Percentiles rank a stretch among this genome's conserved stretches.
Evolutionary conservation across 2,329 filamentous ascomycete genomes (phyloP).

Genomic region (Fusarium subtropicale): DNA sequence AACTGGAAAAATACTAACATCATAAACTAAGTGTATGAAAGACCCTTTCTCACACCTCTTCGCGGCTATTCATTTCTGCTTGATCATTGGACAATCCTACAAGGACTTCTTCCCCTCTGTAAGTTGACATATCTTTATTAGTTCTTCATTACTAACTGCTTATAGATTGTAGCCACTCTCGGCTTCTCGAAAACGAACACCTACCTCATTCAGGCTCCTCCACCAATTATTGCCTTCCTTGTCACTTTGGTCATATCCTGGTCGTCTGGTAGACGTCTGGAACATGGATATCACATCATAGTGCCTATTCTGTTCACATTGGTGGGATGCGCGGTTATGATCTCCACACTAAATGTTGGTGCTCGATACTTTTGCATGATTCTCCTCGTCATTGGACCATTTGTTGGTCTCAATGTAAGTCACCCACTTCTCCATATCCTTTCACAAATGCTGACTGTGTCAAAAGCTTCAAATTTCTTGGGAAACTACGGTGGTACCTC

Average conservation of each 20-base stretch:
- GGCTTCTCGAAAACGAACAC: constrained; percentile 48
- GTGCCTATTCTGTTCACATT: constrained; percentile 53
- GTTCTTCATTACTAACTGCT: background rate
- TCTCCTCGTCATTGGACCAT: constrained; percentile 54
- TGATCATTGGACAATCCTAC: constrained; percentile 57
- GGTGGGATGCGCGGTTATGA: constrained; percentile 56
- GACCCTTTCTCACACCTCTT: constrained; percentile 56
- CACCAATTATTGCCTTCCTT: constrained; percentile 56
- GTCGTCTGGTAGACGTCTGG: constrained; percentile 54
- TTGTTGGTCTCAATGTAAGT: constrained; percentile 53
- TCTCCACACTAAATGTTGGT: constrained; percentile 55
- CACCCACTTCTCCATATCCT: too few species aligned
- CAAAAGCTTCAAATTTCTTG: constrained; percentile 51
- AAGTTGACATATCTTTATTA: background rate
- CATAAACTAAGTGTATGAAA: constrained; percentile 25
- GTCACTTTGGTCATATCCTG: constrained; percentile 54
- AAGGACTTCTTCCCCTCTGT: constrained; percentile 59
- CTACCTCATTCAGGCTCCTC: constrained; percentile 57
- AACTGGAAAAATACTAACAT: background rate
- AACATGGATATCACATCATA: constrained; percentile 57
- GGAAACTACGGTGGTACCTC: constrained; percentile 57
- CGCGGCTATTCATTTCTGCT: constrained; percentile 54
- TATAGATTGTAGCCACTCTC: constrained; percentile 48
- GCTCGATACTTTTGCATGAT: constrained; percentile 58
- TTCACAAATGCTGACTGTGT: background rate